Percentiles rank a stretch among this genome's conserved stretches.
phyloP scores from a whole-genome alignment of 768 basidiomycete genomes.

The Collybia sordida region DNA sequence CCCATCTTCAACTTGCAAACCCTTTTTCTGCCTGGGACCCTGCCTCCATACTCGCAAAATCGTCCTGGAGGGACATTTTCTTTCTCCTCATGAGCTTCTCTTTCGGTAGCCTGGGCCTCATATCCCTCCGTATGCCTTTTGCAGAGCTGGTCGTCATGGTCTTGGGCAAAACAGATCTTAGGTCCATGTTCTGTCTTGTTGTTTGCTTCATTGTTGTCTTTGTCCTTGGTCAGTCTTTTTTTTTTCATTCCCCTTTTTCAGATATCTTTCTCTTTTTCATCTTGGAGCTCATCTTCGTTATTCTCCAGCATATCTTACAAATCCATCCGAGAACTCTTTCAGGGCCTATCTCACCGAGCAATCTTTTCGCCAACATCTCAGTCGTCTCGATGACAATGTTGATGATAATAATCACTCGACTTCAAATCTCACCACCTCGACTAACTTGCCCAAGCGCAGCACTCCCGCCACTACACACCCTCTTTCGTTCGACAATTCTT shows the following conservation, averaged over 20 bases:
- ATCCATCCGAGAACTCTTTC: conserved; percentile 92
- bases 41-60: conserved; percentile 28
- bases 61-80: conserved; percentile 45
- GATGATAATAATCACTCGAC: conserved; percentile 50
- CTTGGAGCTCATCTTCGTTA: conserved; percentile 5
- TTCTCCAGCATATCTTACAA: conserved; percentile 84
- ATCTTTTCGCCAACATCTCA: conserved; percentile 93
- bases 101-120: conserved; percentile 58
- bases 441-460: conserved; percentile 23
- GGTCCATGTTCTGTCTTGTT: conserved; percentile 68
- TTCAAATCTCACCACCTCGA: conserved; percentile 19
- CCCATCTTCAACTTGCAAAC: conserved; percentile 24
- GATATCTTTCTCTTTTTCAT: too few relatives aligned
- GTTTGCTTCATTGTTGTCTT: conserved; percentile 68
- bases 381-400: conserved; percentile 69
- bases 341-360: conserved; percentile 95
- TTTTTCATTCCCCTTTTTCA: neutral
- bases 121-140: conserved; percentile 58
- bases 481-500: conserved; percentile 34
- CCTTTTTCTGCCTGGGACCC: conserved; percentile 35
- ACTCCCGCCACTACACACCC: conserved; percentile 25
- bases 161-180: conserved; percentile 60
- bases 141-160: conserved; percentile 49
- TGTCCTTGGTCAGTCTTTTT: conserved; percentile 61
- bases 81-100: conserved; percentile 66